phyloP scores from a whole-genome alignment of 2,329 filamentous ascomycete genomes.

The Cladosporium oxysporum region DNA sequence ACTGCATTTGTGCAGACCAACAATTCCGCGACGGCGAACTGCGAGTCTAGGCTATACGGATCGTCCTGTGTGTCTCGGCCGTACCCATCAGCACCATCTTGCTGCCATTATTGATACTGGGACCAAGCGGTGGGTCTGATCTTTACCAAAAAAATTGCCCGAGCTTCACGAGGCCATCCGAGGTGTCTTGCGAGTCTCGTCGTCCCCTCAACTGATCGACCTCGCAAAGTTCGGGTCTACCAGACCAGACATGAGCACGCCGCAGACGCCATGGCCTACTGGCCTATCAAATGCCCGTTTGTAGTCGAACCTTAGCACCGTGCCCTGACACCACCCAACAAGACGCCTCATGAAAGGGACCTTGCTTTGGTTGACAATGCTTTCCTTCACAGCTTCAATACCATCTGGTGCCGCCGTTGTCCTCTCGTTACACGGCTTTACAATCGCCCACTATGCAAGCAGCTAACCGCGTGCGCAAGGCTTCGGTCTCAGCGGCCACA shows the following conservation, averaged over 20 bases:
- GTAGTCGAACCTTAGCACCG: not conserved
- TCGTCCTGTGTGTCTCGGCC: not conserved
- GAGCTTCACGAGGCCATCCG: not conserved
- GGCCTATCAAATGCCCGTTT: not conserved
- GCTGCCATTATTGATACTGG: not conserved
- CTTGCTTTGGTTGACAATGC: not conserved
- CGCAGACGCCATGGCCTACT: not conserved
- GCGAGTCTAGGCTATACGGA: not conserved
- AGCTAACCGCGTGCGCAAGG: conserved; percentile 10
- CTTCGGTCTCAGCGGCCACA: conserved; percentile 11
- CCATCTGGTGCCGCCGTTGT: not conserved
- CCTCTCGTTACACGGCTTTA: not conserved
- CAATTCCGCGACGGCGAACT: not conserved
- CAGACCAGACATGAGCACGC: not conserved
- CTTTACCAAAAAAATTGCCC: not conserved
- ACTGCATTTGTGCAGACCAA: not conserved
- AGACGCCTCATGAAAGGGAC: not conserved
- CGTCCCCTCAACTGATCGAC: not conserved
- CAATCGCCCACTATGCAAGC: not conserved
- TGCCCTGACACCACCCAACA: not conserved
- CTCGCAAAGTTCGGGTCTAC: not conserved
- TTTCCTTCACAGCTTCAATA: not conserved
- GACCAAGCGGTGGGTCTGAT: not conserved
- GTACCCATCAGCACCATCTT: not conserved
- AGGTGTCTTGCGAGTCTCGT: not conserved